A percentile compares a stretch with the other conserved stretches of the same genome.
Conservation (phyloP, 2,329 filamentous ascomycete species). For the Mycogone perniciosa region DNA sequence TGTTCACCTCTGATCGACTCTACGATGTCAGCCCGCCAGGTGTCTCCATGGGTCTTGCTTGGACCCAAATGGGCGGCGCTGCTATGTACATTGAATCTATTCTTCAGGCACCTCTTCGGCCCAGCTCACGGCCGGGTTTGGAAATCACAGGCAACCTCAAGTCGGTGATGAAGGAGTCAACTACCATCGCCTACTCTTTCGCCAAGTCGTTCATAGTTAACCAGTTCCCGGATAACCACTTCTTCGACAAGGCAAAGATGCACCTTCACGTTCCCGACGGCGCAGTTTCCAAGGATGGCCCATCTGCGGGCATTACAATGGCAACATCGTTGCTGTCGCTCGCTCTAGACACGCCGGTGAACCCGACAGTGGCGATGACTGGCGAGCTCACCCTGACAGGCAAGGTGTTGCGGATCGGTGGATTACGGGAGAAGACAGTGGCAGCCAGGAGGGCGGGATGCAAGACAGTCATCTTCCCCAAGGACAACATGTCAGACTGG, state of each 20-base stretch:
- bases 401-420: conserved; percentile 92
- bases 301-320: conserved; percentile 95
- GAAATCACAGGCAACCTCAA: conserved; percentile 94
- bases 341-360: conserved; percentile 69
- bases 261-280: conserved; percentile 96
- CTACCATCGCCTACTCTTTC: conserved; percentile 90
- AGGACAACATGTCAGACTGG: conserved; percentile 96
- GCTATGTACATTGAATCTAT: conserved; percentile 98
- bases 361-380: conserved; percentile 93
- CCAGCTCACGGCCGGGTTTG: conserved; percentile 68
- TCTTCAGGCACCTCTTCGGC: conserved; percentile 71
- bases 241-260: conserved; percentile 92
- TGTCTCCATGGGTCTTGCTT: conserved; percentile 95
- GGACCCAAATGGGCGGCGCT: conserved; percentile 95
- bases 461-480: conserved; percentile 88
- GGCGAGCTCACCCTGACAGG: conserved; percentile 95
- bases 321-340: conserved; percentile 85
- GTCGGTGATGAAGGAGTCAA: conserved; percentile 97
- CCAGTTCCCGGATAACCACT: conserved; percentile 81
- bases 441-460: conserved; percentile 88
- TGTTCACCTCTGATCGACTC: conserved; percentile 91
- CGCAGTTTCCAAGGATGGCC: conserved; percentile 90
- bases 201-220: conserved; percentile 83
- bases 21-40: conserved; percentile 92
- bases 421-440: conserved; percentile 93